Evolutionary conservation across 768 basidiomycete species (phyloP), one percentile per base, ranked within the genome.

Genomic region (Fistulinella prunicolor): DNA sequence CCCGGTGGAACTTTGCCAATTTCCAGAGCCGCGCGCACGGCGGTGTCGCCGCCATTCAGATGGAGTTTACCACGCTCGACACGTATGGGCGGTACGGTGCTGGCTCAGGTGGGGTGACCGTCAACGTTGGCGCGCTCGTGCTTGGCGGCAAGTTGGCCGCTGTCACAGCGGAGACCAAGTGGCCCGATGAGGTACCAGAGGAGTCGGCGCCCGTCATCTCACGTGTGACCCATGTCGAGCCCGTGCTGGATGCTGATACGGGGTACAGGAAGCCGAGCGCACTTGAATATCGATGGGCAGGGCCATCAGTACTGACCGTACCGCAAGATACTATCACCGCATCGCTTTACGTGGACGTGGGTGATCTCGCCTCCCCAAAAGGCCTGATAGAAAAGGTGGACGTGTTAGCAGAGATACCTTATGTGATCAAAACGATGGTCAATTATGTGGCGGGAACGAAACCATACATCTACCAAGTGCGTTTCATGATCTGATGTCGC

Each of bases 371-470:
- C 46, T 64, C 70, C n/a, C 81, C 83, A 13, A 82, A 80, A 32
- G 92, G 91, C 1, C 71, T 96, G 56, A 78, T 94, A 42, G 90
- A 93, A 67, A 94, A 95, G 69, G 90, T 98, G 22, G 94, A 99
- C 60, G 83, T 98, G 3, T 78, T 99, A 9, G 94, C 89, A 6
- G 94, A 99, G 73, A 90, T 96, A 54, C 96, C 96, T 10, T 84
- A 86, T 51, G 83, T 95, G 46, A 71, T 99, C 65, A 92, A 93
- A 74, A 82, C 93, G 67, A 86, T 93, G 52, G 84, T 99, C 56
- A 91, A 86, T 61, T 95, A 95, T 60, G 93, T 93, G 30, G 83
- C 94, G 32, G 89, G 91, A 34, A 92, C 90, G 19, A 94, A 94
- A 67, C 95, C 93, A 0, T 94, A 84, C 66, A 88, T 95, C 65